Evolutionary conservation across 225 moss, liverwort and hornwort species (phyloP), one percentile per base, ranked within the genome.

Genomic region (Sphagnum contortum): DNA sequence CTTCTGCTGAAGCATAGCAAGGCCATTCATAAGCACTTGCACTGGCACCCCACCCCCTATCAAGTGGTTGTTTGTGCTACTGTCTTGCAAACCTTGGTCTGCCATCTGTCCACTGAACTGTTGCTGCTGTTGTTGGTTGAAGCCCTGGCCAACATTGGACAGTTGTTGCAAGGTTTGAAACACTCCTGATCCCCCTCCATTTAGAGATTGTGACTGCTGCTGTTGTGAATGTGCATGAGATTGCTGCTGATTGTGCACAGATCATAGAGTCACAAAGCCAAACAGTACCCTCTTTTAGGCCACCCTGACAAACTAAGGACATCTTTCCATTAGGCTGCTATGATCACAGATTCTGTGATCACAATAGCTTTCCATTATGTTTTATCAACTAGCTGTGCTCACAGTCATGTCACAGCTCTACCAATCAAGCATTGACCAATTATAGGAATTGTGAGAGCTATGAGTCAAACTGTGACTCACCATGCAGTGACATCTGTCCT

Each of bases 1-100:
- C 10, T 86, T 86, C 50, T 94, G 88, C 68, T 94, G 91, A 10
- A 94, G 82, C 51, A 88, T 70, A 4, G 81, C 54, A 9, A 94
- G 81, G 11, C 77, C 86, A 11, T 74, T 73, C 84, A 89, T 83
- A 64, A 94, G 81, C 8, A 71, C 59, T 65, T 85, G 82, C 48
- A 79, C 76, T 44, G 76, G 75, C 64, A 80, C 77, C 49, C 80
- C 80, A 48, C 80, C 77, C 60, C 80, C 81, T 59, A 78, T 46
- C n/a, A 77, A 75, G 53, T 80, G 84, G 29, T 29, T 29, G 64
- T 47, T 78, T 3, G 71, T 6, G 10, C 70, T 55, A 51, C 69
- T 69, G 56, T 73, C 80, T 5, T 72, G 1, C 9, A 81, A 73
- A 9, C 3, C 66, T 47, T 73, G 44, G 45, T 59, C 80, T 60